Base-by-base conservation (phyloP, 2,329 filamentous ascomycete species). In the Elsinoe fawcettii region DNA sequence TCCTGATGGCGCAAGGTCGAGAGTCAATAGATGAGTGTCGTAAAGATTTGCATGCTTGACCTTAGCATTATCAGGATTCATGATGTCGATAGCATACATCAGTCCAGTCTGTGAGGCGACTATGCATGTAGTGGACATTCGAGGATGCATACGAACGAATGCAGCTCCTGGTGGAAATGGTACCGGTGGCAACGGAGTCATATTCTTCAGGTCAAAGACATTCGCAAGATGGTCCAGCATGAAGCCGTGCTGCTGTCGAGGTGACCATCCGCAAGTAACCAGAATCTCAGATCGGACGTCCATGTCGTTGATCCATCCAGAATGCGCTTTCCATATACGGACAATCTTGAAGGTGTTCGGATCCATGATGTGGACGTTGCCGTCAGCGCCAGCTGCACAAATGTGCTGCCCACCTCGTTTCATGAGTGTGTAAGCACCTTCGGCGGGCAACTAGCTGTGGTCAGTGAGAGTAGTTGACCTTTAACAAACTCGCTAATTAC, bases 261-360 rank as follows among this genome's bases (percentile, higher is more conserved):
- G 80, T 1, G 92, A 95, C 72, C 89, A 95, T 34, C 93, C 93
- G 70, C 93, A 99, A 3, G 93, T 97, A 20, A 97, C 87, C 56
- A 99, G 84, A 63, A 93, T 93, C 70, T 97, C 92, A 66, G 93
- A 89, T 67, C 93, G 88, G 7, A 91, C 90, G 74, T 99, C 93
- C 88, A 99, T 96, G 70, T 97, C 92, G 70, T 90, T 96, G 69
- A 99, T 88, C 54, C 85, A 82, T 7, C 89, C 88, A 1, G 86
- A 86, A 68, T 99, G 93, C 0, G 92, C 90, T 68, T 89, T 89
- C 88, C 93, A 99, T 9, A 83, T 83, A 69, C 92, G 95, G 63
- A 93, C 77, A 4, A 96, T 80, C 41, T 82, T 80, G 66, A 95
- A 88, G 57, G 80, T 88, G 56, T 82, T 77, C 1, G 91, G 82